A percentile compares a stretch with the other conserved stretches of the same genome.
Evolutionary conservation across 148 eudicot species (phyloP).

Genomic region (Fagopyrum esculentum): DNA sequence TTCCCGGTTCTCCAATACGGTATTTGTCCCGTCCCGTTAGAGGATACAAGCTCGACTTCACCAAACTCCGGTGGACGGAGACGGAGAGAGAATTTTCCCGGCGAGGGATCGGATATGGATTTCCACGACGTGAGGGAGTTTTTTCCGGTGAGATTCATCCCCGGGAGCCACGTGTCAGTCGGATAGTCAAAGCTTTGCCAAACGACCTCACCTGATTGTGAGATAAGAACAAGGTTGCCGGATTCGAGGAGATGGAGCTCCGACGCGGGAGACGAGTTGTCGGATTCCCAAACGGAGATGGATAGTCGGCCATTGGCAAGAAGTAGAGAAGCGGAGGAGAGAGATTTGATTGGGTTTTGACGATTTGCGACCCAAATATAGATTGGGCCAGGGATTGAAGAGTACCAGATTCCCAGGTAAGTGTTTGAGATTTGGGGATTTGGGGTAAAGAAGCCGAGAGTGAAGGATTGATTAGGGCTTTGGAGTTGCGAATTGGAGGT

Average conservation of each 20-base stretch:
- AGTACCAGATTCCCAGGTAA: constrained; percentile 64
- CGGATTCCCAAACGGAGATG: constrained; percentile 42
- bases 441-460: constrained; percentile 48
- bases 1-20: constrained; percentile 66
- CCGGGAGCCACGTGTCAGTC: constrained; percentile 80
- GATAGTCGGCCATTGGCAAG: constrained; percentile 32
- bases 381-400: constrained; percentile 48
- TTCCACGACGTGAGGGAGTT: constrained; percentile 44
- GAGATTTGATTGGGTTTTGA: constrained; percentile 28
- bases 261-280: constrained; percentile 15
- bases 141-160: constrained; percentile 47
- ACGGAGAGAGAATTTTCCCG: constrained; percentile 56
- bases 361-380: constrained; percentile 82
- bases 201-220: constrained; percentile 19
- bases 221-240: constrained; percentile 43
- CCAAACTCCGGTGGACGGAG: constrained; percentile 49
- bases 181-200: constrained; percentile 81
- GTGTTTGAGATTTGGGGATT: constrained; percentile 22
- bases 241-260: constrained; percentile 34
- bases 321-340: constrained; percentile 21
- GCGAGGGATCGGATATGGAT: constrained; percentile 45
- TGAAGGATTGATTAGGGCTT: constrained; percentile 33
- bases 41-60: constrained; percentile 50
- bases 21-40: constrained; percentile 5
- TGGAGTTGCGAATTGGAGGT: background rate